Evolutionary conservation across 73 alveolate species (phyloP).

Genomic region (Tetrahymena borealis): DNA sequence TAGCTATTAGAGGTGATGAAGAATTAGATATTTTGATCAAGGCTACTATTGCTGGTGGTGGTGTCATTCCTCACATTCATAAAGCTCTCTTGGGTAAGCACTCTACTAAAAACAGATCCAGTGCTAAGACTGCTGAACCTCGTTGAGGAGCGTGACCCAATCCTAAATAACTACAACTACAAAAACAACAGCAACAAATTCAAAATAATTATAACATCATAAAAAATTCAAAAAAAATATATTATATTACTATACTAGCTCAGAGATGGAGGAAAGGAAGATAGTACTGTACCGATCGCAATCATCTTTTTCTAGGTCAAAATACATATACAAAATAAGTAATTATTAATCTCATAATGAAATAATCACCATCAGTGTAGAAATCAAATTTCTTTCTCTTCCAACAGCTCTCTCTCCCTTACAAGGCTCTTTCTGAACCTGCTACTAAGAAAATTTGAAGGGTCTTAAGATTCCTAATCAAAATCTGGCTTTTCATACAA

Average conservation of each 20-base stretch:
- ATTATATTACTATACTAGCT: background rate
- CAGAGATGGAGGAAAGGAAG: background rate
- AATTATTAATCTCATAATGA: background rate
- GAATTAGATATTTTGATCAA: slow-evolving; percentile 92
- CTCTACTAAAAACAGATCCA: background rate
- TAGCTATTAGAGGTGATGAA: slow-evolving; percentile 98
- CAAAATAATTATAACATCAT: background rate
- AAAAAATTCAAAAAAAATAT: background rate
- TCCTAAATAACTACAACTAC: background rate
- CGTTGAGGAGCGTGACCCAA: background rate
- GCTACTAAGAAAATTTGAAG: background rate
- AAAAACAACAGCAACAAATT: background rate
- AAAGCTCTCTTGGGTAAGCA: slow-evolving; percentile 63
- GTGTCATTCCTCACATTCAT: slow-evolving; percentile 98
- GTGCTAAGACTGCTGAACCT: slow-evolving; percentile 3
- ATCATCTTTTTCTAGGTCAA: no score
- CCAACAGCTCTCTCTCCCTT: background rate
- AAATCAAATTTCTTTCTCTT: background rate
- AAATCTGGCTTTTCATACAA: no score
- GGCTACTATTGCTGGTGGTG: slow-evolving; percentile 99
- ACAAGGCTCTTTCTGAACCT: background rate
- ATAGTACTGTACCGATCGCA: background rate
- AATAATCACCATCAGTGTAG: background rate
- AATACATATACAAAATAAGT: no score
- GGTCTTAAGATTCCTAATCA: background rate